Evolutionary conservation across 768 basidiomycete genomes (phyloP).

Genomic region (Suillus fuscotomentosus): DNA sequence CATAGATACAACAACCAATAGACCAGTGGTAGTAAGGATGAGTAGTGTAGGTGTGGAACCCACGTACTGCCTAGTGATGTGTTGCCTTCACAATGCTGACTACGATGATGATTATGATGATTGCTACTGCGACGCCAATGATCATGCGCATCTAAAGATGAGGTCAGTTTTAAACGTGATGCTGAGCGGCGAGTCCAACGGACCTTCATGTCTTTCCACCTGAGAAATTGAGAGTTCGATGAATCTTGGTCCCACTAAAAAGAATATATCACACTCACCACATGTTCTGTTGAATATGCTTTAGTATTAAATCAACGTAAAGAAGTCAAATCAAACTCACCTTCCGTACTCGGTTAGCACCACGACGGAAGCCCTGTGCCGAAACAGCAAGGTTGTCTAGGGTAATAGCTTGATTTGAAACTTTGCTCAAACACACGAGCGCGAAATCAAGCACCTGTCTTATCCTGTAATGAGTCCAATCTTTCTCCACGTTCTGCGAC

Average conservation of each 20-base stretch:
- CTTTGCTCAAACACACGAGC: neutral
- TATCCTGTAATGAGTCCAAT: constrained; percentile 92
- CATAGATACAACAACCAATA: constrained; percentile 47
- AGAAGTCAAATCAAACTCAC: constrained; percentile 43
- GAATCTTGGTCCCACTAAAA: constrained; percentile 1
- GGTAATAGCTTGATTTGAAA: constrained; percentile 2
- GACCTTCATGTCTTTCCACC: constrained; percentile 99
- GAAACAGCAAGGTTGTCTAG: constrained; percentile 95
- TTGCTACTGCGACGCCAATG: constrained; percentile 84
- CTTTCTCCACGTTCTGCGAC: constrained; percentile 95
- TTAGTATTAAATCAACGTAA: constrained; percentile 4
- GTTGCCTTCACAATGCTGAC: constrained; percentile 92
- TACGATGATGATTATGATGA: constrained; percentile 94
- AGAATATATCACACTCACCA: constrained; percentile 55
- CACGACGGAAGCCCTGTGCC: constrained; percentile 97
- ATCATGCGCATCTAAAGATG: constrained; percentile 87
- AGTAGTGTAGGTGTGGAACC: constrained; percentile 1
- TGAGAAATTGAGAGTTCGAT: constrained; percentile 27
- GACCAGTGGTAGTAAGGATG: constrained; percentile 14
- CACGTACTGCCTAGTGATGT: constrained; percentile 36
- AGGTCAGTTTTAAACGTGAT: constrained; percentile 8
- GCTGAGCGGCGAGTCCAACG: constrained; percentile 15
- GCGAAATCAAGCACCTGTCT: constrained; percentile 76
- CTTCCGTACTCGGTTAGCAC: constrained; percentile 97
- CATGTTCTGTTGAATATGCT: constrained; percentile 63